Conservation (phyloP, 352 stramenopile species). For the Pythium aphanidermatum region DNA sequence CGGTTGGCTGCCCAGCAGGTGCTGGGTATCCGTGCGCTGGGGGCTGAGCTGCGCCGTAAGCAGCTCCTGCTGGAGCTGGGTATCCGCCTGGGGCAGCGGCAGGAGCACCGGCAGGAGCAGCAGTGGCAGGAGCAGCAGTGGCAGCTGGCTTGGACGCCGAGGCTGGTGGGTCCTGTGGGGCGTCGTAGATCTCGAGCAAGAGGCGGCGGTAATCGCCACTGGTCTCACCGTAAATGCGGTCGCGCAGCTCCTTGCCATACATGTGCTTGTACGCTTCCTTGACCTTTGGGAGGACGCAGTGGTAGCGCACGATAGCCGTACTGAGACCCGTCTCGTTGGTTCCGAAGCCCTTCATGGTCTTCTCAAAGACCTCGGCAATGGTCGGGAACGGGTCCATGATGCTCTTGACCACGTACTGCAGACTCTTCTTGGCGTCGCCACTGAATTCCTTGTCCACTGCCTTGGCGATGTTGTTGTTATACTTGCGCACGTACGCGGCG, state of each 20-base stretch:
- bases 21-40: conserved; percentile 4
- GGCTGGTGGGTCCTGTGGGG: conserved; percentile 36
- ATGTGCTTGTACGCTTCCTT: conserved; percentile 59
- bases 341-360: conserved; percentile 63
- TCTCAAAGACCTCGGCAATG: conserved; percentile 57
- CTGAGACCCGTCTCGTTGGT: conserved; percentile 59
- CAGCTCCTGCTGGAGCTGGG: conserved; percentile 4
- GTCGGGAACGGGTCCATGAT: conserved; percentile 55
- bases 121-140: conserved; percentile 3
- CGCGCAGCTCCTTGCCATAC: conserved; percentile 66
- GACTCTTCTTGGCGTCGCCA: conserved; percentile 62
- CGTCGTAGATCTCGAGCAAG: conserved; percentile 55
- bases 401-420: conserved; percentile 43
- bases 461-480: conserved; percentile 74
- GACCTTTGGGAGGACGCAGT: conserved; percentile 56
- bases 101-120: neutral
- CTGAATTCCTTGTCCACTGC: conserved; percentile 81
- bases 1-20: conserved; percentile 10
- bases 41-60: neutral
- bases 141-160: conserved; percentile 6
- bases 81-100: conserved; percentile 2
- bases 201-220: conserved; percentile 66
- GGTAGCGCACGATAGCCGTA: conserved; percentile 60
- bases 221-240: conserved; percentile 70
- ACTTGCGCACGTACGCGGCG: conserved; percentile 66